Percentiles rank a stretch among this genome's conserved stretches.
These are phyloP conservation scores for Phaeotremella fagi DNA, from an alignment of 768 basidiomycete genomes.

Conservation along the genomic window DNA sequence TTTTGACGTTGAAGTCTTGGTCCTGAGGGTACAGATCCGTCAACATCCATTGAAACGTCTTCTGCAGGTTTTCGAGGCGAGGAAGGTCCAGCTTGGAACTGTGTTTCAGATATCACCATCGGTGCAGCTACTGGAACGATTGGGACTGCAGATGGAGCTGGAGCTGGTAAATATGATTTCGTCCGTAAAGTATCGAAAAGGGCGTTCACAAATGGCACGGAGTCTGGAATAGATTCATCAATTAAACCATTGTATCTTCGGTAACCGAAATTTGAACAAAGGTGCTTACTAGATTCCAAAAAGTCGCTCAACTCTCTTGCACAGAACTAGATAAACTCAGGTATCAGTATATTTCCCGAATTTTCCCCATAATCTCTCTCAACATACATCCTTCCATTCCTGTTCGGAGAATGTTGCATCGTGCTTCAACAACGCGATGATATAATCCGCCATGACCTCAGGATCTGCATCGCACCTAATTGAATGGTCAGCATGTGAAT, in stretches of 20 bases:
- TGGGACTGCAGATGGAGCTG: constrained; percentile 2
- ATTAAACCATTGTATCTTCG: no score
- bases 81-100: constrained; percentile 9
- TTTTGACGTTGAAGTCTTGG: constrained; percentile 54
- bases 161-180: constrained; percentile 32
- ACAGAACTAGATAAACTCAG: constrained; percentile 49
- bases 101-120: background rate
- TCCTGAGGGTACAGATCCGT: background rate
- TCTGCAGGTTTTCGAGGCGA: constrained; percentile 2
- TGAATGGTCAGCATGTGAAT: constrained; percentile 2
- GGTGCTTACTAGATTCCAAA: constrained; percentile 70
- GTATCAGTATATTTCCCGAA: no score
- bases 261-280: constrained; percentile 2
- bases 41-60: background rate
- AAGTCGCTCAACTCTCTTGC: constrained; percentile 79
- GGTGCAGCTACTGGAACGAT: background rate
- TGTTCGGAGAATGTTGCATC: constrained; percentile 63
- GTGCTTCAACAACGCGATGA: constrained; percentile 86
- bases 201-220: constrained; percentile 68
- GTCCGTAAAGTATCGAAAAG: constrained; percentile 68
- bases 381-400: constrained; percentile 69
- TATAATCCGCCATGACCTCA: constrained; percentile 84
- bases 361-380: no score
- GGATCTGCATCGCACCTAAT: constrained; percentile 93
- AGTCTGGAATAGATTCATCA: constrained; percentile 60